Percentiles rank a stretch among this genome's conserved stretches.
These are phyloP conservation scores for Microthlaspi erraticum DNA, from an alignment of 345 rosid genomes.

Conservation along the genomic window DNA sequence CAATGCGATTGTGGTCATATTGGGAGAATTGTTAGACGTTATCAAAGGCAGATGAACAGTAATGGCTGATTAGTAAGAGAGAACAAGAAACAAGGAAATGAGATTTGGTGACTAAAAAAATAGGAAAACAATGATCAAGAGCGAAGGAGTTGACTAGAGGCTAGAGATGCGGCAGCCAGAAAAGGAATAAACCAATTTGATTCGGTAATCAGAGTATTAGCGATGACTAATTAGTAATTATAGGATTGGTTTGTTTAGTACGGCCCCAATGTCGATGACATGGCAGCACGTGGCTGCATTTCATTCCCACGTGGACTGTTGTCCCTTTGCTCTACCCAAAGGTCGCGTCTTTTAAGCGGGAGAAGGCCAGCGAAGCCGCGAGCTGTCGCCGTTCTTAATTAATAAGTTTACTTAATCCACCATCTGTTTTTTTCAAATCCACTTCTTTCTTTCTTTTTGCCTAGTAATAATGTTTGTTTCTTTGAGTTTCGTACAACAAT, in stretches of 20 bases:
- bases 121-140: background rate
- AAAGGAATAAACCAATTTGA: constrained; percentile 42
- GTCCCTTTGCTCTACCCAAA: constrained; percentile 30
- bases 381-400: constrained; percentile 37
- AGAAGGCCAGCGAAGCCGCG: constrained; percentile 37
- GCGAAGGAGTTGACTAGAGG: constrained; percentile 28
- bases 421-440: background rate
- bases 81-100: background rate
- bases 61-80: background rate
- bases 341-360: constrained; percentile 31
- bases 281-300: constrained; percentile 30
- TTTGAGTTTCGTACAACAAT: background rate
- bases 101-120: background rate
- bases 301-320: constrained; percentile 28
- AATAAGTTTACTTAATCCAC: too few relatives aligned
- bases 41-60: background rate
- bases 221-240: background rate
- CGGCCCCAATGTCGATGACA: constrained; percentile 4
- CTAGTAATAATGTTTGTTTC: background rate
- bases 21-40: background rate
- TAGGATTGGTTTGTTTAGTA: background rate
- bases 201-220: constrained; percentile 24
- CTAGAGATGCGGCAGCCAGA: constrained; percentile 28
- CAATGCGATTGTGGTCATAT: constrained; percentile 1
- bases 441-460: background rate